phyloP scores from a whole-genome alignment of 768 basidiomycete species.

The Rhizopogon rudus region DNA sequence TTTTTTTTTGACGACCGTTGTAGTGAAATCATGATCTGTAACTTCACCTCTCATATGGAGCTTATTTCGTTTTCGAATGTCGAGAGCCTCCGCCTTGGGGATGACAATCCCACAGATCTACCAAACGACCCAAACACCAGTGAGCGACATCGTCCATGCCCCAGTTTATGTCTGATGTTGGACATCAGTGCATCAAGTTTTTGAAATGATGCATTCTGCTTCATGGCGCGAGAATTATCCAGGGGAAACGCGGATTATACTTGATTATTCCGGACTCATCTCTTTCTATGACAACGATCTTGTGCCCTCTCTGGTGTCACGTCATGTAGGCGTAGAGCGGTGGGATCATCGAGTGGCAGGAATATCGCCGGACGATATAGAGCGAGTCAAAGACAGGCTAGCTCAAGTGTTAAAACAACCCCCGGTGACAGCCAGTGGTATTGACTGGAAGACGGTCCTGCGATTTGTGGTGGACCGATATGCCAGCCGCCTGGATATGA shows the following conservation, averaged over 20 bases:
- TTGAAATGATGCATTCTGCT: constrained; percentile 12
- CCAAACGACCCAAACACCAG: background rate
- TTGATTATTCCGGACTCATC: constrained; percentile 14
- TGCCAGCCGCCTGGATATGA: constrained; percentile 36
- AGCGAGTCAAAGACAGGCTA: constrained; percentile 4
- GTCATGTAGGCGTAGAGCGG: constrained; percentile 11
- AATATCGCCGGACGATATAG: constrained; percentile 10
- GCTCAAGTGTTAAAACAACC: constrained; percentile 2
- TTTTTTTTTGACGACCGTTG: background rate
- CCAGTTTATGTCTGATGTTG: background rate
- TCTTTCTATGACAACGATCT: constrained; percentile 25
- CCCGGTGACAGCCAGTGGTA: constrained; percentile 16
- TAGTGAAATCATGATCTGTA: constrained; percentile 46
- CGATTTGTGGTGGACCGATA: constrained; percentile 36
- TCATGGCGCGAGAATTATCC: constrained; percentile 20
- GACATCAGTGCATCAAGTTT: background rate
- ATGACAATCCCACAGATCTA: no score
- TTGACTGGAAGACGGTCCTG: constrained; percentile 39
- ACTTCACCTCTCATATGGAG: constrained; percentile 36
- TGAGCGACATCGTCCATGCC: background rate
- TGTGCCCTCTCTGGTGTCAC: constrained; percentile 11
- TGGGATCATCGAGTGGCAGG: constrained; percentile 16
- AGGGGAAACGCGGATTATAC: constrained; percentile 19
- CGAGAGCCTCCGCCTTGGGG: background rate
- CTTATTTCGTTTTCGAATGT: constrained; percentile 36